Evolutionary conservation across 2,329 filamentous ascomycete species (phyloP).

Genomic region (Chaetomiaceae sp.): DNA sequence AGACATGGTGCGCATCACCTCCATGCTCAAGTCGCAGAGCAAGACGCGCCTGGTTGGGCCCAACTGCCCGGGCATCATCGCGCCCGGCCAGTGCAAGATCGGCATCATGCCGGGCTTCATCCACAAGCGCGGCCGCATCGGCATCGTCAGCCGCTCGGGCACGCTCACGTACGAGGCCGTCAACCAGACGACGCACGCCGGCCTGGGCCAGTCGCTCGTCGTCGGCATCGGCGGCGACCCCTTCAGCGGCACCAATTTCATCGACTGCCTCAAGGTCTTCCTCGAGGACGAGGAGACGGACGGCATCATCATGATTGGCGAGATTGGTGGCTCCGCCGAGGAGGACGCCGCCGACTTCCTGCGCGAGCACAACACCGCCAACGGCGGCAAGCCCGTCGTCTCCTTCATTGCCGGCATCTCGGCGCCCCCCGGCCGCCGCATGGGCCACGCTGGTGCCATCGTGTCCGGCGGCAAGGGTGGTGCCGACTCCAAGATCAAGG

Average conservation of each 20-base stretch:
- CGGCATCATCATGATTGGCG: slow-evolving; percentile 99
- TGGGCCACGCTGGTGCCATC: slow-evolving; percentile 98
- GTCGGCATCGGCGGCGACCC: slow-evolving; percentile 98
- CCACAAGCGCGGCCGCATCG: slow-evolving; percentile 98
- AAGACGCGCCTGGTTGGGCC: slow-evolving; percentile 96
- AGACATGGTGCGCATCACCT: slow-evolving; percentile 99
- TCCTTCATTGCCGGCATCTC: slow-evolving; percentile 98
- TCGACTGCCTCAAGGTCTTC: slow-evolving; percentile 98
- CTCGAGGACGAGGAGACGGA: slow-evolving; percentile 93
- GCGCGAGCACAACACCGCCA: slow-evolving; percentile 82
- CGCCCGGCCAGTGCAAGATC: slow-evolving; percentile 95
- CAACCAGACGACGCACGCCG: slow-evolving; percentile 97
- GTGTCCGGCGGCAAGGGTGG: slow-evolving; percentile 96
- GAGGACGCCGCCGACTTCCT: slow-evolving; percentile 98
- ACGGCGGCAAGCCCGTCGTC: slow-evolving; percentile 86
- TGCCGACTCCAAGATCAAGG: slow-evolving; percentile 96
- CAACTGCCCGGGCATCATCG: slow-evolving; percentile 98
- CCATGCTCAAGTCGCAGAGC: slow-evolving; percentile 94
- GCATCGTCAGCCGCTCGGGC: slow-evolving; percentile 96
- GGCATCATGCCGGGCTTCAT: slow-evolving; percentile 99
- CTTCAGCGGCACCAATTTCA: slow-evolving; percentile 99
- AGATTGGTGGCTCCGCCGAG: slow-evolving; percentile 96
- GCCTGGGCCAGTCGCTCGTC: slow-evolving; percentile 95
- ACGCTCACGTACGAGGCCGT: slow-evolving; percentile 99
- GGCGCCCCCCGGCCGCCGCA: slow-evolving; percentile 89